A percentile compares a stretch with the other conserved stretches of the same genome.
Evolutionary conservation across 2,329 filamentous ascomycete species (phyloP).

Genomic region (Colletotrichum sp.): DNA sequence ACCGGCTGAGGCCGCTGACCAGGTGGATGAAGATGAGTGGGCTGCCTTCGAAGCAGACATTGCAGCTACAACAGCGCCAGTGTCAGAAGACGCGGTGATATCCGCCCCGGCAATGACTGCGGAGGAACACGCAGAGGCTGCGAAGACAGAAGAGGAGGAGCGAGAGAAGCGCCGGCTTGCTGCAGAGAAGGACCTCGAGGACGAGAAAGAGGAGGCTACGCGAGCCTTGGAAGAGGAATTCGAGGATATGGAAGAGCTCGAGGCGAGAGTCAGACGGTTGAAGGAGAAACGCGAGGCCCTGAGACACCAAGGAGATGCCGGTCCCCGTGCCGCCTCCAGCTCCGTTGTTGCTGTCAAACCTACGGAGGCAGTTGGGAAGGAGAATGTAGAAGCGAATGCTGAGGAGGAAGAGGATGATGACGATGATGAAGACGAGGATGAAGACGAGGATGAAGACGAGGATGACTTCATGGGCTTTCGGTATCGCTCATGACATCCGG

Average conservation of each 20-base stretch:
- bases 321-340: conserved; percentile 20
- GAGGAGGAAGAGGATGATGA: conserved; percentile 38
- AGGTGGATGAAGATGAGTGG: conserved; percentile 79
- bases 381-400: conserved; percentile 29
- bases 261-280: conserved; percentile 71
- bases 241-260: conserved; percentile 82
- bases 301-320: conserved; percentile 43
- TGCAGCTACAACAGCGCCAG: conserved; percentile 48
- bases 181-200: conserved; percentile 61
- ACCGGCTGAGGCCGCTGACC: conserved; percentile 17
- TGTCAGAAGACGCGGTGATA: conserved; percentile 62
- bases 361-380: conserved; percentile 28
- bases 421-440: conserved; percentile 45
- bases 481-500: conserved; percentile 38
- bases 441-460: conserved; percentile 53
- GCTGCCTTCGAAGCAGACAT: conserved; percentile 88
- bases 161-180: conserved; percentile 57
- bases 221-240: conserved; percentile 78
- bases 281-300: conserved; percentile 76
- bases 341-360: conserved; percentile 20
- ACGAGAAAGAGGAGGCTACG: conserved; percentile 78
- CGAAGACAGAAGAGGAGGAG: conserved; percentile 54
- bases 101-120: conserved; percentile 72
- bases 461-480: conserved; percentile 66
- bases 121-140: conserved; percentile 63